Evolutionary conservation across 441 rosid genomes (phyloP).

Genomic region (Adansonia madagascariensis): DNA sequence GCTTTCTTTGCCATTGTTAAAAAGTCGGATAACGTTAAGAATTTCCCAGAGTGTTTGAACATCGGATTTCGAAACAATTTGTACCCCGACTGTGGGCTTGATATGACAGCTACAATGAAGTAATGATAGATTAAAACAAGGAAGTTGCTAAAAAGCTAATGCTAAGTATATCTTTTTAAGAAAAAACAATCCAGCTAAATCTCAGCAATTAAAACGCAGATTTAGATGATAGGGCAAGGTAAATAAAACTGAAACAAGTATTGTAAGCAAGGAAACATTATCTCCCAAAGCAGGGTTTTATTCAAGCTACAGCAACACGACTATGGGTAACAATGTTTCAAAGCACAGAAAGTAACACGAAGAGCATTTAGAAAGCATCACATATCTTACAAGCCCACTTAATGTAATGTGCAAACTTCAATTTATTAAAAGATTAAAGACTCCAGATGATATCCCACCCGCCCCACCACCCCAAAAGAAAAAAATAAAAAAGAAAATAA

Average conservation of each 20-base stretch:
- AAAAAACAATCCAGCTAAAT: not conserved
- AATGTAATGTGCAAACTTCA: constrained; percentile 10
- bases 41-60: constrained; percentile 40
- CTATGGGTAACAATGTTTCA: not conserved
- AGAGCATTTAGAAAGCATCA: not conserved
- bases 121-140: not conserved
- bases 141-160: not conserved
- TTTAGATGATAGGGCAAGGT: not conserved
- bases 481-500: not conserved
- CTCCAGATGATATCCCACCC: not conserved
- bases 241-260: not conserved
- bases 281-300: not conserved
- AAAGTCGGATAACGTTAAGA: constrained; percentile 48
- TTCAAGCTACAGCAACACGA: not conserved
- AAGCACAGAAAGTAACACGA: not conserved
- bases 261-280: not conserved
- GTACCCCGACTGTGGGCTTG: constrained; percentile 22
- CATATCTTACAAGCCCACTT: not conserved
- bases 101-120: constrained; percentile 44
- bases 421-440: not conserved
- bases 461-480: not conserved
- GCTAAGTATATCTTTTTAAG: not conserved
- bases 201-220: not conserved
- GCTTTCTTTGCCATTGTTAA: constrained; percentile 42
- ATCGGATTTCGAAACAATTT: constrained; percentile 44